A percentile compares a stretch with the other conserved stretches of the same genome.
These are phyloP conservation scores for Lipomyces lipofer DNA, from an alignment of 805 yeast species.

Conservation along the genomic window DNA sequence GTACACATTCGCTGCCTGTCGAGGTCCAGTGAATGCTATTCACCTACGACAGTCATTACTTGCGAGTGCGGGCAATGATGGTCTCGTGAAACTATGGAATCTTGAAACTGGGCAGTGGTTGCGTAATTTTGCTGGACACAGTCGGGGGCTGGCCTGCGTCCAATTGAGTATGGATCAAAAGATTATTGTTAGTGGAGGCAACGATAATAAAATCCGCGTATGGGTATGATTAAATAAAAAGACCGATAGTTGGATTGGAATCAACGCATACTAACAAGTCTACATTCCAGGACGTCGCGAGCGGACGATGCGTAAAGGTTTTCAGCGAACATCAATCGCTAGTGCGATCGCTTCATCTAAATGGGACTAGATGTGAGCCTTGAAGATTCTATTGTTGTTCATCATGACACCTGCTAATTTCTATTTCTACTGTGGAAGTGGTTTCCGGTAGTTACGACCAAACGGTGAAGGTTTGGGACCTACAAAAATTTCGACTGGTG, in stretches of 20 bases:
- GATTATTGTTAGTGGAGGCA: constrained; percentile 78
- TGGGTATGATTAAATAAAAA: constrained; percentile 48
- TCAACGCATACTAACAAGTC: too few relatives aligned
- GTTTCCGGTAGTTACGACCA: constrained; percentile 43
- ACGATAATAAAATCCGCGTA: constrained; percentile 80
- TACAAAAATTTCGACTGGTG: constrained; percentile 34
- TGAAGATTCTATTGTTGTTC: neutral
- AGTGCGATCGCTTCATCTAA: constrained; percentile 54
- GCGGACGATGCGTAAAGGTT: neutral
- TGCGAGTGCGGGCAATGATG: constrained; percentile 58
- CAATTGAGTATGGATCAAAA: constrained; percentile 70
- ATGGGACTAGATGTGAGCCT: constrained; percentile 27
- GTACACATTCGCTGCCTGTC: constrained; percentile 35
- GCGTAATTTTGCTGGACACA: constrained; percentile 72
- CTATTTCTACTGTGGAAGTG: constrained; percentile 21
- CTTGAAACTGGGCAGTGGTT: constrained; percentile 65
- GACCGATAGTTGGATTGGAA: too few relatives aligned
- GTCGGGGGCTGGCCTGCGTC: constrained; percentile 81
- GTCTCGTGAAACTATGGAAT: constrained; percentile 82
- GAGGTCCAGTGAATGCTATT: constrained; percentile 43
- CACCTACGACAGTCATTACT: constrained; percentile 34
- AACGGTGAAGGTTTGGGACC: constrained; percentile 42
- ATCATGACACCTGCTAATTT: neutral
- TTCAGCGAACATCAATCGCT: constrained; percentile 64
- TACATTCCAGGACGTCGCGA: too few relatives aligned